These are phyloP conservation scores for Aspergillus mulundensis DNA, from an alignment of 495 filamentous ascomycete species.

Conservation along the genomic window DNA sequence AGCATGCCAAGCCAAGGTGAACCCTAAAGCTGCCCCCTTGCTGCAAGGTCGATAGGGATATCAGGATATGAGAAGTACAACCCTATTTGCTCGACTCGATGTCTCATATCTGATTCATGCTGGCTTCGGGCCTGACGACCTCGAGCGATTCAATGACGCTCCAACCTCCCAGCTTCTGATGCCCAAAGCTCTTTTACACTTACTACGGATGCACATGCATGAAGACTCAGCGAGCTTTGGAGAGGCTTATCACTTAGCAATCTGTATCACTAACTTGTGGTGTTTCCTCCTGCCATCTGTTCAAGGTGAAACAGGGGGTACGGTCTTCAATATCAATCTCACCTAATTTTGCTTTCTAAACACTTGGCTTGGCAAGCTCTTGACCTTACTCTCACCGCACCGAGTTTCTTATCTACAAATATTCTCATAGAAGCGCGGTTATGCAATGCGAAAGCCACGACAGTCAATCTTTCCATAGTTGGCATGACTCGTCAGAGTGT, in stretches of 20 bases:
- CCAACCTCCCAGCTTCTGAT: neutral
- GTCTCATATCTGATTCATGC: constrained; percentile 9
- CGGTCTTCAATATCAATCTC: too few species aligned
- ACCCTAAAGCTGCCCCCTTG: constrained; percentile 11
- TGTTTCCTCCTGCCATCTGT: neutral
- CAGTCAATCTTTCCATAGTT: neutral
- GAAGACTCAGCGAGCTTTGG: constrained; percentile 11
- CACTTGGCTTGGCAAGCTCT: too few species aligned
- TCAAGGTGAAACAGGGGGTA: neutral
- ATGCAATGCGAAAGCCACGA: constrained; percentile 4
- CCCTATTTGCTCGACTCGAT: neutral
- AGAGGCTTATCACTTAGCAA: neutral
- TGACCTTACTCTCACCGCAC: too few species aligned
- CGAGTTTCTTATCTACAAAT: too few species aligned
- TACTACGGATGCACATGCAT: constrained; percentile 15
- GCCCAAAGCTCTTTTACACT: neutral
- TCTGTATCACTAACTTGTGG: neutral
- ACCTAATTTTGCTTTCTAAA: too few species aligned
- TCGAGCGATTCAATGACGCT: neutral
- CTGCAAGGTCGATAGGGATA: constrained; percentile 9
- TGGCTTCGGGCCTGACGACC: neutral
- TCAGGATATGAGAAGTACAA: constrained; percentile 11
- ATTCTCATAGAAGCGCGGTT: neutral
- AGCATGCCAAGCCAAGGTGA: neutral
- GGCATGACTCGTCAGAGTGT: neutral